Percentiles rank a stretch among this genome's conserved stretches.
Evolutionary conservation across 2,329 filamentous ascomycete species (phyloP).

Genomic region (Fusarium bactridioides): DNA sequence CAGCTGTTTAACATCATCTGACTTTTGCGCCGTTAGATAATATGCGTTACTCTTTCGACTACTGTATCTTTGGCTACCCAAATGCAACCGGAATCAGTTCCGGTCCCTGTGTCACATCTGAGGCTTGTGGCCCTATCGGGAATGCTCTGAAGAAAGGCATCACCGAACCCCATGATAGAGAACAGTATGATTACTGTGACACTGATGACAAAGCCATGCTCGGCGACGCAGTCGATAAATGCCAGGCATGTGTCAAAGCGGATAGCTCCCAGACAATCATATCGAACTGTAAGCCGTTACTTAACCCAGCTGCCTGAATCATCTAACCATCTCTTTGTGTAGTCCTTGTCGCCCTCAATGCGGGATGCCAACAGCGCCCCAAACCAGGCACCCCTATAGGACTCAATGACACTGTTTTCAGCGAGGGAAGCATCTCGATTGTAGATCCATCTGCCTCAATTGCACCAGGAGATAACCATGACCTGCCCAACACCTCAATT

Average conservation of each 20-base stretch:
- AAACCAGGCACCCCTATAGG: constrained; percentile 46
- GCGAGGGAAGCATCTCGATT: constrained; percentile 43
- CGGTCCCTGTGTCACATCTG: constrained; percentile 59
- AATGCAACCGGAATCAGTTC: constrained; percentile 55
- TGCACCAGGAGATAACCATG: constrained; percentile 10
- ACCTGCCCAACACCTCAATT: constrained; percentile 51
- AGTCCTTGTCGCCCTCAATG: constrained; percentile 61
- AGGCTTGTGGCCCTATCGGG: constrained; percentile 58
- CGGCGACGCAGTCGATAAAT: constrained; percentile 48
- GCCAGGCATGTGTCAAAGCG: constrained; percentile 56
- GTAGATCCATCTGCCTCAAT: constrained; percentile 44
- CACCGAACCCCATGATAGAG: constrained; percentile 44
- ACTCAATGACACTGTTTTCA: constrained; percentile 57
- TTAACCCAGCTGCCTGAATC: no score
- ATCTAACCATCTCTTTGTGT: background rate
- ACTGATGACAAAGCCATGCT: constrained; percentile 49
- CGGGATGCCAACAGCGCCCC: constrained; percentile 60
- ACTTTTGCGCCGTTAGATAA: constrained; percentile 54
- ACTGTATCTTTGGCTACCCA: constrained; percentile 61
- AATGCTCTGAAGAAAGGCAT: constrained; percentile 52
- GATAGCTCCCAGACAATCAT: constrained; percentile 53
- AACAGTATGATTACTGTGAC: constrained; percentile 58
- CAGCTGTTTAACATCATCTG: background rate
- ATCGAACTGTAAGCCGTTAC: constrained; percentile 56
- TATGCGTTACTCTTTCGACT: constrained; percentile 59